Base-by-base conservation (phyloP, 108 stramenopile genomes). In the Cyclotella atomus region DNA sequence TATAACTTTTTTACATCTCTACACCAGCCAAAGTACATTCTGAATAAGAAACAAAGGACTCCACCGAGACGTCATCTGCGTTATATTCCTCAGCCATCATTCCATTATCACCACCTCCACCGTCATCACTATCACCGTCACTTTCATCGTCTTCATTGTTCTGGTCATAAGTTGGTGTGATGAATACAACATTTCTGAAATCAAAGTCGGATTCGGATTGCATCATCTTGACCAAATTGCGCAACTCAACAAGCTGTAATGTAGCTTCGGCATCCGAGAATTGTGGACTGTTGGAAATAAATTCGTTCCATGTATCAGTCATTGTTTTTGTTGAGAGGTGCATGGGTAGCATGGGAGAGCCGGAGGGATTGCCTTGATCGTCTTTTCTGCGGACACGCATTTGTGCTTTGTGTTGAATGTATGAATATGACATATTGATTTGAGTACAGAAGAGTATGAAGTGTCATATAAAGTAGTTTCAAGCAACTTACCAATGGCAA, bases 171-270 rank as follows among this genome's bases (percentile, higher is more conserved):
- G 56, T 44, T 1, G 82, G 82, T 9, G 49, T 59, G 25, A 83
- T 70, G 35, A 80, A 80, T 2, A 83, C 77, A 32, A 79, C 49
- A 41, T 64, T 79, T 6, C 82, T 19, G 36, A 83, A 83, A 54
- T 83, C 82, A 70, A 83, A 77, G 24, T 83, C 82, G 2, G 82
- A 83, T 33, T 78, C 73, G 27, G 64, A 19, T 49, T 83, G 82
- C 82, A 83, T 83, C 82, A 83, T 73, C 28, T 70, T 73, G n/a
- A 83, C 57, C 53, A 83, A 68, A 49, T 61, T 74, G 28, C 79
- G 77, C 35, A 83, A 63, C 36, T 83, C 82, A 14, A 76, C 73
- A 3, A 83, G 34, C 68, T 83, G 82, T 27, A 83, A 44, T 23
- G 77, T 79, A 14, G 82, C 77, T 33, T 78, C 77, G 15, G 70